Conservation (phyloP, 768 basidiomycete genomes). For the Paxillus involutus region DNA sequence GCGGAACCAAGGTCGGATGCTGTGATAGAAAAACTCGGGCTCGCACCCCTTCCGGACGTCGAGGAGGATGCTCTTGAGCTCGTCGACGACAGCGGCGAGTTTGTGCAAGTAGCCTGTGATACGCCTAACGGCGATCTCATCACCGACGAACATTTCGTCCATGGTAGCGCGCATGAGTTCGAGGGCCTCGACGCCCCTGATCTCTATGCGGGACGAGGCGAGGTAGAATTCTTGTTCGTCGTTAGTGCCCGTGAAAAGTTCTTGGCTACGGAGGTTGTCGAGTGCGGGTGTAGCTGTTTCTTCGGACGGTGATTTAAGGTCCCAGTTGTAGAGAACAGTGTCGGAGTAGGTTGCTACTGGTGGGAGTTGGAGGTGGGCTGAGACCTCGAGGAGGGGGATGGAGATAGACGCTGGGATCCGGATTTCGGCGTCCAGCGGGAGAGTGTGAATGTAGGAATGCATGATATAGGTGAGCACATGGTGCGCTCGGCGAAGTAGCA, state of each 20-base stretch:
- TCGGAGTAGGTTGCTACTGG: constrained; percentile 91
- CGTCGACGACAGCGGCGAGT: constrained; percentile 65
- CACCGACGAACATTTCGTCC: constrained; percentile 85
- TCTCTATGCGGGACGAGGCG: constrained; percentile 81
- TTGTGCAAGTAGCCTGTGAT: constrained; percentile 61
- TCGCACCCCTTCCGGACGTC: constrained; percentile 68
- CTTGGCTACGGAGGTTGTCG: constrained; percentile 62
- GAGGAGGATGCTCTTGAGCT: constrained; percentile 59
- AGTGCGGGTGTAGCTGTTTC: constrained; percentile 37
- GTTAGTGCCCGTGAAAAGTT: constrained; percentile 72
- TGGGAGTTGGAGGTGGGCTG: constrained; percentile 70
- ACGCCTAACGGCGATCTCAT: constrained; percentile 61
- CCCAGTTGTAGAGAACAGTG: constrained; percentile 89
- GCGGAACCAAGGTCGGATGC: constrained; percentile 79
- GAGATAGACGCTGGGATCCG: constrained; percentile 70
- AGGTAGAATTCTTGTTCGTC: constrained; percentile 91
- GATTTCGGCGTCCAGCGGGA: constrained; percentile 48
- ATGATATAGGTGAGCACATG: constrained; percentile 70
- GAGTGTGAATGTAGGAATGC: constrained; percentile 77
- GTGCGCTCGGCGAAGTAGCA: constrained; percentile 68
- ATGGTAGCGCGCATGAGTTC: constrained; percentile 80
- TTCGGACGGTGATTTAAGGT: constrained; percentile 29
- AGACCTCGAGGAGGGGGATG: constrained; percentile 74
- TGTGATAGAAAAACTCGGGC: constrained; percentile 69
- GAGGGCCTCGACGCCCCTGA: constrained; percentile 83